Conservation (phyloP, 805 yeast species). For the Pichia heedii region DNA sequence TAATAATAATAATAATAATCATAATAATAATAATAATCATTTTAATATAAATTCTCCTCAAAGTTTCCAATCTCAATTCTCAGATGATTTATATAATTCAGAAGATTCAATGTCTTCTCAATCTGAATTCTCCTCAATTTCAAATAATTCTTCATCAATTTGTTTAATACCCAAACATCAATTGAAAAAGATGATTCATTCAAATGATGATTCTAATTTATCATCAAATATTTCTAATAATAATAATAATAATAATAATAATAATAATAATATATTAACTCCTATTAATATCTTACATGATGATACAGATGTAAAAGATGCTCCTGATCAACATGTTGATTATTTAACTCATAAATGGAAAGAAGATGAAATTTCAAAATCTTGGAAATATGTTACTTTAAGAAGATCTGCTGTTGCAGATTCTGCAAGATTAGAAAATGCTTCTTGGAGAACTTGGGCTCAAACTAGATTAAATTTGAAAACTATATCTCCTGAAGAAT, state of each 20-base stretch:
- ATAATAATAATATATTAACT: constrained; percentile 1
- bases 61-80: constrained; percentile 18
- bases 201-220: background rate
- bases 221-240: constrained; percentile 3
- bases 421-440: constrained; percentile 72
- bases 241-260: constrained; percentile 11
- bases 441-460: constrained; percentile 97
- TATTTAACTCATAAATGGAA: constrained; percentile 95
- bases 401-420: constrained; percentile 78
- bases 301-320: constrained; percentile 69
- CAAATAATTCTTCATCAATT: constrained; percentile 10
- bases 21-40: background rate
- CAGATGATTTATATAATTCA: constrained; percentile 20
- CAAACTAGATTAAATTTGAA: constrained; percentile 61
- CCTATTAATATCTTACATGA: constrained; percentile 45
- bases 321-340: constrained; percentile 88
- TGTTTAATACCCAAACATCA: constrained; percentile 26
- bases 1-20: background rate
- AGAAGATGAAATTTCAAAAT: constrained; percentile 82
- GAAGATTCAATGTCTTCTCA: constrained; percentile 23
- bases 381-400: constrained; percentile 89
- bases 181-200: constrained; percentile 15
- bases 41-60: constrained; percentile 15
- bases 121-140: constrained; percentile 13
- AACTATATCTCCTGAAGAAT: constrained; percentile 83